phyloP scores from a whole-genome alignment of 768 basidiomycete genomes.

The Kwoniella bestiolae region DNA sequence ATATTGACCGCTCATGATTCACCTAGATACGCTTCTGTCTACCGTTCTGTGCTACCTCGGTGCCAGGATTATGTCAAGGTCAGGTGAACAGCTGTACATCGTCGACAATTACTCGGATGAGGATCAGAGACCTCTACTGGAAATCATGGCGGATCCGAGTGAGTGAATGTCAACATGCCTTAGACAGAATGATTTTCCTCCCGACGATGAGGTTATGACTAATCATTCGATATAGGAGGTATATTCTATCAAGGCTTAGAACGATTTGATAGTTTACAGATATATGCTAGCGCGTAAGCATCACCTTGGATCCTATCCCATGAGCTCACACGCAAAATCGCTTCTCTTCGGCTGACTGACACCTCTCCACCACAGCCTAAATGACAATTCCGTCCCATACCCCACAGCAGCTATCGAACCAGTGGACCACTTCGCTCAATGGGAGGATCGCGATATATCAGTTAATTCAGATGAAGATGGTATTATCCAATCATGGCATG shows the following conservation, averaged over 20 bases:
- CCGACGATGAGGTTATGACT: neutral
- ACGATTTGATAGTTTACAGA: slow-evolving; percentile 29
- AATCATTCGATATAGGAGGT: slow-evolving; percentile 4
- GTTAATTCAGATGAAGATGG: slow-evolving; percentile 38
- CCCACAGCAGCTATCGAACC: slow-evolving; percentile 41
- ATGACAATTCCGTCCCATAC: slow-evolving; percentile 46
- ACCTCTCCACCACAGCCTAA: too few species aligned
- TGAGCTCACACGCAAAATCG: too few species aligned
- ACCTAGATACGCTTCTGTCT: slow-evolving; percentile 41
- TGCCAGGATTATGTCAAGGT: slow-evolving; percentile 34
- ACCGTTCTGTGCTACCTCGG: slow-evolving; percentile 34
- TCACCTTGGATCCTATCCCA: too few species aligned
- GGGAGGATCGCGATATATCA: slow-evolving; percentile 27
- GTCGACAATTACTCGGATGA: slow-evolving; percentile 39
- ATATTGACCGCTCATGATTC: too few species aligned
- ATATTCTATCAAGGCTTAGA: slow-evolving; percentile 37
- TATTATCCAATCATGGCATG: slow-evolving; percentile 29
- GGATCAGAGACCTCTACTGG: slow-evolving; percentile 42
- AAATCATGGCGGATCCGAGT: slow-evolving; percentile 51
- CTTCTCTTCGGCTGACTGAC: too few species aligned
- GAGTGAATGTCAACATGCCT: too few species aligned
- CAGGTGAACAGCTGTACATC: slow-evolving; percentile 44
- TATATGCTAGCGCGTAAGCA: slow-evolving; percentile 46
- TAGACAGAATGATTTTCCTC: neutral
- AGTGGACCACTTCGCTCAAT: slow-evolving; percentile 37